Base-by-base conservation (phyloP, 306 rosid genomes). In the Arachis hypogaea region DNA sequence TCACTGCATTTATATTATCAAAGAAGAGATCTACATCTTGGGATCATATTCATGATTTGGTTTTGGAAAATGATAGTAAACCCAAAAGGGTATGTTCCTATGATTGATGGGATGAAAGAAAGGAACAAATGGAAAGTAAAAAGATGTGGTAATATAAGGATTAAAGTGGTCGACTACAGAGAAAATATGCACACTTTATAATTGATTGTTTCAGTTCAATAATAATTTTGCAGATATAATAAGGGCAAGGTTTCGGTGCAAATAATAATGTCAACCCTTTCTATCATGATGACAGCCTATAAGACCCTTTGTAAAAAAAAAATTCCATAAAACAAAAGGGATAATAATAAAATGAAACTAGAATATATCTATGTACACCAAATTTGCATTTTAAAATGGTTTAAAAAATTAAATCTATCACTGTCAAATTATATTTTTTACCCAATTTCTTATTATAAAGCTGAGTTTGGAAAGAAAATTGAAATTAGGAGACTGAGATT, bases 21-120 rank as follows among this genome's bases (percentile, higher is more conserved):
- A 65, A 5, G 44, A 14, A 55, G 3, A 54, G 78, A 74, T 74
- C 38, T 59, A 42, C 64, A 43, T 74, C 55, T 49, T 73, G 36
- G 52, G 71, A 74, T 42, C 63, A 49, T 49, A 49, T 50, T 28
- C 57, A 77, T 77, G 38, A 55, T 56, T 51, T 36, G 50, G 40
- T 5, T 36, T 36, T 36, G 38, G 52, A 55, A 51, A 16, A 70
- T 78, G 38, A 71, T 18, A 41, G 62, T 58, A 57, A 41, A 18
- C 61, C 61, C 38, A 56, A 56, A 56, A 56, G 61, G 7, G 30
- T 57, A 61, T 11, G 55, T 7, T 18, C 46, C 8, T 12, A 60
- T 60, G 59, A 66, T 79, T 30, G 66, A 66, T 46, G 38, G 30
- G 65, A 58, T 42, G 59, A 36, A 41, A 67, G 45, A 42, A 59